Evolutionary conservation across 2,329 filamentous ascomycete species (phyloP).

Genomic region (Fusarium pseudoanthophilum): DNA sequence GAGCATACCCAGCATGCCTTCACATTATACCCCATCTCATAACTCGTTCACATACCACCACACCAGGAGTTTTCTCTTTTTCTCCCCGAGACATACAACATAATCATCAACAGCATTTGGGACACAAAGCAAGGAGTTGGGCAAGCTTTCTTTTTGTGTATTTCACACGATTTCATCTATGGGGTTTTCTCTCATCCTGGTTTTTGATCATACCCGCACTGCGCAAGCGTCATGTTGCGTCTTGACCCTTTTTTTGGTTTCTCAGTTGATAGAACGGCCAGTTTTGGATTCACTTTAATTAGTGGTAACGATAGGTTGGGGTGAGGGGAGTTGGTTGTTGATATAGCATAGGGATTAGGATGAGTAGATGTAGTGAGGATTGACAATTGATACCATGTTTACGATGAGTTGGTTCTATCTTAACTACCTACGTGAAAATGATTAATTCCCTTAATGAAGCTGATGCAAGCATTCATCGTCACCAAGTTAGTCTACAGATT

Average conservation of each 20-base stretch:
- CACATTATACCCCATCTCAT: conserved; percentile 30
- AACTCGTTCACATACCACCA: conserved; percentile 3
- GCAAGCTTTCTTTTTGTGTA: conserved; percentile 32
- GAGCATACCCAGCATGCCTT: conserved; percentile 37
- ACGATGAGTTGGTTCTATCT: not conserved
- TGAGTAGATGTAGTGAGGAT: conserved; percentile 30
- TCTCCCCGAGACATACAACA: conserved; percentile 12
- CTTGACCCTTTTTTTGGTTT: conserved; percentile 18
- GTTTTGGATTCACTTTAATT: conserved; percentile 25
- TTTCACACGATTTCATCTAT: conserved; percentile 28
- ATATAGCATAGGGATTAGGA: conserved; percentile 17
- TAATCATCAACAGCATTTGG: conserved; percentile 38
- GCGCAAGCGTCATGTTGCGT: conserved; percentile 11
- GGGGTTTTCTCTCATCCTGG: conserved; percentile 23
- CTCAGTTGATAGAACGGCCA: conserved; percentile 5
- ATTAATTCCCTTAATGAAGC: too few species aligned
- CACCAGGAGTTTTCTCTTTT: not conserved
- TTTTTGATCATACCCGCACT: conserved; percentile 35
- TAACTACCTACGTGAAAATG: not conserved
- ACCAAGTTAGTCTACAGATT: not conserved
- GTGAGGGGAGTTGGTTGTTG: conserved; percentile 22
- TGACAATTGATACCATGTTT: conserved; percentile 43
- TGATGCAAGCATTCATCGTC: too few species aligned
- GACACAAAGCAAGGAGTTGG: conserved; percentile 44
- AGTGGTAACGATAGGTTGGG: conserved; percentile 15